A percentile compares a stretch with the other conserved stretches of the same genome.
Evolutionary conservation across 202 grass and related monocot genomes (phyloP).

Genomic region (Musa balbisiana): DNA sequence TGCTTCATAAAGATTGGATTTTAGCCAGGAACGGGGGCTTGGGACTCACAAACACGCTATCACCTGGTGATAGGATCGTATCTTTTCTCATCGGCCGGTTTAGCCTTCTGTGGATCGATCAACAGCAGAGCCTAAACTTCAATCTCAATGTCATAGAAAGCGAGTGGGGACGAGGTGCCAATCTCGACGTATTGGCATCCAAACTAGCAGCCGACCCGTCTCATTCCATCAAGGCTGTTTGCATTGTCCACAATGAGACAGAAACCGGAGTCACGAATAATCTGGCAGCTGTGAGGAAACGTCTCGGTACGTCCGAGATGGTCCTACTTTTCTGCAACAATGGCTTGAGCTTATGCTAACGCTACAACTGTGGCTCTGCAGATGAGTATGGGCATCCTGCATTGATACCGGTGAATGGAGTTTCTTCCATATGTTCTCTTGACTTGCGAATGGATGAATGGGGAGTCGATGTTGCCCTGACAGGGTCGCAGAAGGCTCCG

Average conservation of each 20-base stretch:
- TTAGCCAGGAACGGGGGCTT: constrained; percentile 58
- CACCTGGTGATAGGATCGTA: constrained; percentile 62
- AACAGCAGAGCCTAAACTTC: constrained; percentile 83
- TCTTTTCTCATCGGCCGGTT: constrained; percentile 88
- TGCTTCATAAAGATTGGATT: no score
- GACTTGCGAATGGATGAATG: constrained; percentile 96
- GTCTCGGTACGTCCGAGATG: constrained; percentile 35
- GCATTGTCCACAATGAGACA: constrained; percentile 96
- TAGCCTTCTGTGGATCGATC: constrained; percentile 94
- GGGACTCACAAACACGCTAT: constrained; percentile 99
- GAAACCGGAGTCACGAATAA: no score
- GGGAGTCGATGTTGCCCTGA: constrained; percentile 90
- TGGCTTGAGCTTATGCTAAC: no score
- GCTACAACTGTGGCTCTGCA: not conserved
- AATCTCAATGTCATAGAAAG: constrained; percentile 75
- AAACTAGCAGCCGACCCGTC: constrained; percentile 41
- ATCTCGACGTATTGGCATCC: constrained; percentile 51
- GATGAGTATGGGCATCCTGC: constrained; percentile 63
- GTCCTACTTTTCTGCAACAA: no score
- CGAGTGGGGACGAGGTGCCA: constrained; percentile 71
- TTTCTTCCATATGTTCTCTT: constrained; percentile 92
- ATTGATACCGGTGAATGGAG: constrained; percentile 70
- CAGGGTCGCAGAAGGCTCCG: constrained; percentile 82
- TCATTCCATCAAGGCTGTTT: constrained; percentile 81
- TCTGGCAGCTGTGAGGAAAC: constrained; percentile 45